These are phyloP conservation scores for Verticillium tricorpus DNA, from an alignment of 2,329 filamentous ascomycete genomes.

Conservation along the genomic window DNA sequence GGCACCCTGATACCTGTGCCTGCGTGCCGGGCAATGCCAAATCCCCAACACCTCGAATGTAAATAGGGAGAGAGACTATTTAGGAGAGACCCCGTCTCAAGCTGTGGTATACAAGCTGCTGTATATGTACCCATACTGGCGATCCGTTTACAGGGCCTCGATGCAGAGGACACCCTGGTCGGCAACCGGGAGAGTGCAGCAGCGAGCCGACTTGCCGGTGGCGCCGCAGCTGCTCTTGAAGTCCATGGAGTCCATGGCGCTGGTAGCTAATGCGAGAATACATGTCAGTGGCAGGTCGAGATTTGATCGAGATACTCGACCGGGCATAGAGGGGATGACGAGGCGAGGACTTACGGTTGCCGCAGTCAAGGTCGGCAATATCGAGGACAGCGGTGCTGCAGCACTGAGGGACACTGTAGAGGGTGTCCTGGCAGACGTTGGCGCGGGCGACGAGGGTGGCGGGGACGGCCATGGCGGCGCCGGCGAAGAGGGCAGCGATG, in stretches of 20 bases:
- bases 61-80: too few species aligned
- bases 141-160: constrained; percentile 15
- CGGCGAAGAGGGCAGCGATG: constrained; percentile 12
- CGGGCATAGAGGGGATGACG: not conserved
- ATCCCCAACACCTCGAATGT: too few species aligned
- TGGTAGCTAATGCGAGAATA: constrained; percentile 16
- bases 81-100: not conserved
- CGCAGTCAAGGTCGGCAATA: constrained; percentile 53
- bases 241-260: constrained; percentile 31
- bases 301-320: not conserved
- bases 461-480: constrained; percentile 21
- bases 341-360: constrained; percentile 20
- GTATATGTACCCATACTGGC: not conserved
- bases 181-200: constrained; percentile 49
- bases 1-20: too few species aligned
- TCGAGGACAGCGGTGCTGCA: constrained; percentile 59
- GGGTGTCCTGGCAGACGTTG: constrained; percentile 35
- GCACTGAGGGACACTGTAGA: constrained; percentile 46
- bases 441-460: constrained; percentile 27
- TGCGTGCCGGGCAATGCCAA: too few species aligned
- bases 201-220: constrained; percentile 50
- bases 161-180: constrained; percentile 30
- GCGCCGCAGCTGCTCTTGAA: constrained; percentile 42
- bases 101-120: not conserved
- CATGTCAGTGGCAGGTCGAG: not conserved